These are phyloP conservation scores for Aureobasidium sp. DNA, from an alignment of 2,329 filamentous ascomycete species.

Conservation along the genomic window DNA sequence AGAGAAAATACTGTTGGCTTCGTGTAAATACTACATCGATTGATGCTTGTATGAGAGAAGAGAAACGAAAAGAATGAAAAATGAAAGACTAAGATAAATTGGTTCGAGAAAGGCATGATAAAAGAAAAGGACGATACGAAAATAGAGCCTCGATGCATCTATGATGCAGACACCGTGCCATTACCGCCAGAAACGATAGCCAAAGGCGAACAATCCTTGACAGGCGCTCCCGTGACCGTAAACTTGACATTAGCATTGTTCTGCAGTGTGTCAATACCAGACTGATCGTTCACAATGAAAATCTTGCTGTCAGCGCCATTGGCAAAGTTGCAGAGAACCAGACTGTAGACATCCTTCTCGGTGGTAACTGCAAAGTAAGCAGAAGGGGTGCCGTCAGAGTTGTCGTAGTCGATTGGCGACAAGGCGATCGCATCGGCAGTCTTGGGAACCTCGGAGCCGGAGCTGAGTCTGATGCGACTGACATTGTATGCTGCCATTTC, in stretches of 20 bases:
- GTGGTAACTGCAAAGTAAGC: constrained; percentile 2
- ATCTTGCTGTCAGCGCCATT: constrained; percentile 6
- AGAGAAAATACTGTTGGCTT: too few species aligned
- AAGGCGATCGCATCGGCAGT: constrained; percentile 1
- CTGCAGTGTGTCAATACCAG: background rate
- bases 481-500: constrained; percentile 6
- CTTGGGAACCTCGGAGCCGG: background rate
- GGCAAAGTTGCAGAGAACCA: constrained; percentile 1
- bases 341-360: background rate
- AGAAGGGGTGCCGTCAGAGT: background rate
- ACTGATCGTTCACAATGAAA: constrained; percentile 7
- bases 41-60: too few species aligned
- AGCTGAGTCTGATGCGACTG: constrained; percentile 6
- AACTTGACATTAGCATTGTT: background rate
- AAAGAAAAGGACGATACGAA: background rate
- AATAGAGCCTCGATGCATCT: background rate
- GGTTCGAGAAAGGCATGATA: background rate
- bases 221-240: background rate
- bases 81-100: too few species aligned
- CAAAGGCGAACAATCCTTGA: background rate
- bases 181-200: background rate
- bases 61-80: too few species aligned
- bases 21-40: too few species aligned
- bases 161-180: background rate
- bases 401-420: constrained; percentile 3